Conservation (phyloP, 257 asterid species). For the Primulina huaijiensis region DNA sequence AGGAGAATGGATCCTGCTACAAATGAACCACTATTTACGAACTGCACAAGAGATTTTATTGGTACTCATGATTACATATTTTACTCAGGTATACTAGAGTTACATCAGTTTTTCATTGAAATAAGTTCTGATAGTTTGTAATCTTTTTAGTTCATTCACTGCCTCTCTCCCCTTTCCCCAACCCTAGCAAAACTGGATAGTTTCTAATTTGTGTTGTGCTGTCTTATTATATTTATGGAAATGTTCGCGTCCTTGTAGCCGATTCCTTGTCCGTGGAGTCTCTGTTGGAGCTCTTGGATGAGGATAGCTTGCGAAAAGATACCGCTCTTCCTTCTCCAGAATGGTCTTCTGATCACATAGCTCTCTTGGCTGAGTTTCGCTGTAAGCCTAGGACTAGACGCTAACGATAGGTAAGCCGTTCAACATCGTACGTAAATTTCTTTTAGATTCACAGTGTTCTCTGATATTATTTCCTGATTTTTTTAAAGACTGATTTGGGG, state of each 20-base stretch:
- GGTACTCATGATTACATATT: conserved; percentile 97
- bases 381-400: conserved; percentile 80
- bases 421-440: not conserved
- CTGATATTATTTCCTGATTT: not conserved
- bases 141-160: not conserved
- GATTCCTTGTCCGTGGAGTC: conserved; percentile 87
- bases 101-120: not conserved
- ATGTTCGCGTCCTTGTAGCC: conserved; percentile 44
- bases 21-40: conserved; percentile 86
- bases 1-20: conserved; percentile 83
- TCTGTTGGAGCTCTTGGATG: conserved; percentile 92
- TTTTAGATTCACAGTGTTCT: conserved; percentile 10
- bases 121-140: not conserved
- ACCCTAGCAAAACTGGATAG: not conserved
- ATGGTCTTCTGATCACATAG: conserved; percentile 99
- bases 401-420: conserved; percentile 47
- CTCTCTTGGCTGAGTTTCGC: conserved; percentile 90
- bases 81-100: conserved; percentile 64
- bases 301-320: conserved; percentile 88
- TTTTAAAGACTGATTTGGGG: not conserved
- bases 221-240: not conserved
- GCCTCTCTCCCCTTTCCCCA: not conserved
- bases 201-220: conserved; percentile 9
- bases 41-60: conserved; percentile 90
- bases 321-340: conserved; percentile 98